Base-by-base conservation (phyloP, 768 basidiomycete species). In the Russula compacta region DNA sequence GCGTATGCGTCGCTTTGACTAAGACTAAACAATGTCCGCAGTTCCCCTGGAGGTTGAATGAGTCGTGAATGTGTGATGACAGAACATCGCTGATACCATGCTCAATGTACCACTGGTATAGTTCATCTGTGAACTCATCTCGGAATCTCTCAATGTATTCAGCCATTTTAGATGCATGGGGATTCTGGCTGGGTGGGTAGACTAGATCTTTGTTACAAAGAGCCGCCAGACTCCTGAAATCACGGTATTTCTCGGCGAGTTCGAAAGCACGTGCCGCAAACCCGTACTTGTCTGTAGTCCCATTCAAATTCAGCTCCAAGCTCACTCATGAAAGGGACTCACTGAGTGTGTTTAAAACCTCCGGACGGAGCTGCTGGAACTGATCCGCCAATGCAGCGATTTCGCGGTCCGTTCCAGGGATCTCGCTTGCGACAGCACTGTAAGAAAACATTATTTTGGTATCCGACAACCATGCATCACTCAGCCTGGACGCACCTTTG, bases 91-190 rank as follows among this genome's bases (percentile, higher is more conserved):
- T 70, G 80, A 47, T 59, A 89, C 92, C 90, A 65, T 94, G 86
- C 66, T 92, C 89, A 53, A 95, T 88, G 71, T 92, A 95, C 89
- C 89, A 97, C 68, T 84, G 82, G 69, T 90, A 95, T n/a, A 97
- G 78, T 68, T 92, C 86, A n/a, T 79, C 83, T 0, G 93, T 87
- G 65, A 98, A 98, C 12, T 83, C 83, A 38, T 92, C 85, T 53
- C 86, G 83, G 73, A 87, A 95, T 67, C 78, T 79, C 48, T 87
- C 80, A 59, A 94, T 82, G 72, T 93, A 97, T 5, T 71, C 70
- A 67, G 85, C 81, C 17, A 93, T 85, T 19, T 84, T 77, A 29
- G 73, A 69, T 1, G 77, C 76, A 66, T 87, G 77, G 1, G 87
- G 84, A 67, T 89, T 90, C 43, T 81, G 75, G 52, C 84, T 72